These are phyloP conservation scores for Thermomyces lanuginosus DNA, from an alignment of 2,329 filamentous ascomycete species.

Conservation along the genomic window DNA sequence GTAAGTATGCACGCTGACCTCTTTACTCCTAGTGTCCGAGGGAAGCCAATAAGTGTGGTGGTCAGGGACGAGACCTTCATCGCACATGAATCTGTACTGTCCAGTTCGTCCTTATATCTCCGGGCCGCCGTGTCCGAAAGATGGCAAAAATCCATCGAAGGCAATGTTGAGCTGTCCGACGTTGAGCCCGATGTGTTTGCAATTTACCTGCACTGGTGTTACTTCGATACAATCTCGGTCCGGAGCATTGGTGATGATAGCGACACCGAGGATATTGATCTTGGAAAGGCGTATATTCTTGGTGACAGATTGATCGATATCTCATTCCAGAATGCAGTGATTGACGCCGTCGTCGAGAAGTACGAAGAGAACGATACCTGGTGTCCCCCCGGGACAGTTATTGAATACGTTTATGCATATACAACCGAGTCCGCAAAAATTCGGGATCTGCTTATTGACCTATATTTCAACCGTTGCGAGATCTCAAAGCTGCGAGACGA, in stretches of 20 bases:
- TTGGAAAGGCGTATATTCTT: constrained; percentile 1
- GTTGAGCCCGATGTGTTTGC: constrained; percentile 7
- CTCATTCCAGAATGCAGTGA: constrained; percentile 1
- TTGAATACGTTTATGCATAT: background rate
- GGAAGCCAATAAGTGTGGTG: too few species aligned
- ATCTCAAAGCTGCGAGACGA: too few species aligned
- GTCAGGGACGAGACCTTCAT: too few species aligned
- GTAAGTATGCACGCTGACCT: too few species aligned
- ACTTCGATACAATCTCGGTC: constrained; percentile 5
- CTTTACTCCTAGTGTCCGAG: too few species aligned
- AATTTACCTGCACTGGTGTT: constrained; percentile 8
- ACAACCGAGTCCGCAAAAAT: background rate
- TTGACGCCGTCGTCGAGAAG: constrained; percentile 1
- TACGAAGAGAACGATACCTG: background rate
- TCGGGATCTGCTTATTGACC: background rate
- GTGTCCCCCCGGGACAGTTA: background rate
- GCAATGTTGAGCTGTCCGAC: constrained; percentile 7
- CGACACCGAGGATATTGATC: background rate
- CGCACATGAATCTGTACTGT: too few species aligned
- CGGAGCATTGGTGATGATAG: too few species aligned
- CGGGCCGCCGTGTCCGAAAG: constrained; percentile 4
- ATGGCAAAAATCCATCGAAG: constrained; percentile 6
- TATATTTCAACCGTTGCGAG: background rate
- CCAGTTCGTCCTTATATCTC: constrained; percentile 6
- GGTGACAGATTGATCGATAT: constrained; percentile 1